These are phyloP conservation scores for Sphagnum tenellum DNA, from an alignment of 225 moss, liverwort and hornwort genomes.

Conservation along the genomic window DNA sequence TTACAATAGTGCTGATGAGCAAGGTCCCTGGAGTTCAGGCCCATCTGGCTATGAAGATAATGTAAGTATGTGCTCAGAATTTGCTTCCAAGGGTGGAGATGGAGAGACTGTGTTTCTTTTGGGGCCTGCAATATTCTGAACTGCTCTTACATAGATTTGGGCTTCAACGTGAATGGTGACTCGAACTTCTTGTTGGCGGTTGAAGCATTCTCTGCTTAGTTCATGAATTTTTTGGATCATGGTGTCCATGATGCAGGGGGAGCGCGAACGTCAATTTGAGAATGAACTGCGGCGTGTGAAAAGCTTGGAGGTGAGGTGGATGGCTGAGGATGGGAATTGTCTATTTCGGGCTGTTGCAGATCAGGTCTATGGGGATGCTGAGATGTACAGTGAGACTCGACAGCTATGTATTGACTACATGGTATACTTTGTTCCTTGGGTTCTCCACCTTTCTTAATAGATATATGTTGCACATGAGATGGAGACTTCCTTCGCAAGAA, in stretches of 20 bases:
- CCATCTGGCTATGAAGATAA: slow-evolving; percentile 69
- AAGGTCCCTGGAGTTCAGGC: slow-evolving; percentile 69
- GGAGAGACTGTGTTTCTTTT: no score
- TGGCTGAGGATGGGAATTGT: slow-evolving; percentile 96
- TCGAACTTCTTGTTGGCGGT: no score
- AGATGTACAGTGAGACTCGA: slow-evolving; percentile 95
- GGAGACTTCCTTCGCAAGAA: no score
- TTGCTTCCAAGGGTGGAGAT: no score
- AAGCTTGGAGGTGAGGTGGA: slow-evolving; percentile 81
- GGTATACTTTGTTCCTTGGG: slow-evolving; percentile 24
- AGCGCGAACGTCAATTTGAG: slow-evolving; percentile 93
- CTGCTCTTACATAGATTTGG: no score
- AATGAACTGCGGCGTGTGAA: slow-evolving; percentile 73
- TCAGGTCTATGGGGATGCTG: slow-evolving; percentile 94
- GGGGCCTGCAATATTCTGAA: no score
- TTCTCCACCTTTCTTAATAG: no score
- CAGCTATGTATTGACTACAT: slow-evolving; percentile 99
- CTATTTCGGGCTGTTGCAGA: slow-evolving; percentile 91
- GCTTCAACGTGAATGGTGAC: no score
- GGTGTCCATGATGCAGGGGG: slow-evolving; percentile 41
- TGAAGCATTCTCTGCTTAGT: no score
- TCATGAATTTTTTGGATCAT: no score
- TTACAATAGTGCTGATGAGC: slow-evolving; percentile 94
- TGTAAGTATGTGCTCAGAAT: slow-evolving; percentile 22
- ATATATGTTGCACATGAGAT: no score